A percentile compares a stretch with the other conserved stretches of the same genome.
Evolutionary conservation across 805 yeast species (phyloP).

Genomic region (Yamadazyma nakazawae): DNA sequence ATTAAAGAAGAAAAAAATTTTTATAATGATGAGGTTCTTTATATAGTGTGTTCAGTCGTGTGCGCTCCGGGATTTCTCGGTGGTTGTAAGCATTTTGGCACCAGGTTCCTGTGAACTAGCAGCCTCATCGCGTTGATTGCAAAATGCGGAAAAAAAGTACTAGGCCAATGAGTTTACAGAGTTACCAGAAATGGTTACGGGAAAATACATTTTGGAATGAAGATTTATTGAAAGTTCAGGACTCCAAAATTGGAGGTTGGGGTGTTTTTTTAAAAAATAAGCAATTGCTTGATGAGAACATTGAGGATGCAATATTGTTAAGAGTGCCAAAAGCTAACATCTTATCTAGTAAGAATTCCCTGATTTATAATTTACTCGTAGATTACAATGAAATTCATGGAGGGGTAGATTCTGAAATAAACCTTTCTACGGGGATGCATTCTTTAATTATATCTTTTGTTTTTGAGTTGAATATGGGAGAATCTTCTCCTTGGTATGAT

Average conservation of each 20-base stretch:
- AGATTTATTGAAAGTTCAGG: constrained; percentile 18
- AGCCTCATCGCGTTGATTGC: constrained; percentile 6
- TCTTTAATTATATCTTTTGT: constrained; percentile 66
- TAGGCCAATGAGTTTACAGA: not conserved
- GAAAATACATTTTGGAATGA: constrained; percentile 53
- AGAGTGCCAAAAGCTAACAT: constrained; percentile 61
- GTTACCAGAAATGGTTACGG: constrained; percentile 46
- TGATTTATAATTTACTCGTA: constrained; percentile 60
- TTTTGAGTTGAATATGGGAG: constrained; percentile 60
- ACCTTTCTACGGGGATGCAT: constrained; percentile 50
- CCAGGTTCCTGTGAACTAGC: no score
- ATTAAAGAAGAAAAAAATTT: constrained; percentile 21
- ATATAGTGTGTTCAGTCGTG: constrained; percentile 2
- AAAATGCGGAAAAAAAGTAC: not conserved
- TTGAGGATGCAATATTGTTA: constrained; percentile 32
- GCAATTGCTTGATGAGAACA: constrained; percentile 17
- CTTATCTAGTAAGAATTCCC: constrained; percentile 56
- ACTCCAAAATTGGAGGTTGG: constrained; percentile 50
- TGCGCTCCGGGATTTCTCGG: not conserved
- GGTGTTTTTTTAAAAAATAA: constrained; percentile 62
- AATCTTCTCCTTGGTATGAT: constrained; percentile 75
- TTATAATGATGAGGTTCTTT: constrained; percentile 19
- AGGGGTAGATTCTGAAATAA: constrained; percentile 26
- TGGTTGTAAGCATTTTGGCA: no score
- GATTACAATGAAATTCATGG: constrained; percentile 39